These are phyloP conservation scores for Scorias spongiosa DNA, from an alignment of 2,329 filamentous ascomycete species.

Conservation along the genomic window DNA sequence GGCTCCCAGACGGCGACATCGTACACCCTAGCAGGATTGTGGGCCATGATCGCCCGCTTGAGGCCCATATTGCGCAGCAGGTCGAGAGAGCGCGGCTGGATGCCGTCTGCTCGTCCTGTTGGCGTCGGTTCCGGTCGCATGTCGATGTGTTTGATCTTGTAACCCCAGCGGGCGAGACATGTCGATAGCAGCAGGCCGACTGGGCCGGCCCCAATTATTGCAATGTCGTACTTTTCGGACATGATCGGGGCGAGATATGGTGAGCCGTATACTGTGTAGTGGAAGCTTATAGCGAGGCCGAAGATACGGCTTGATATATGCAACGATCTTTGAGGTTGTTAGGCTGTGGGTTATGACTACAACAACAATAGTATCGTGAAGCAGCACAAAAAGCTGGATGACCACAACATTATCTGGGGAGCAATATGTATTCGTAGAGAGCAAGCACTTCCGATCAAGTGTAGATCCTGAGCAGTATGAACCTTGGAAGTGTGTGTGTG, in stretches of 20 bases:
- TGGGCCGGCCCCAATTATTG: slow-evolving; percentile 80
- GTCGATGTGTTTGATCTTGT: slow-evolving; percentile 89
- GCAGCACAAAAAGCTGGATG: no score
- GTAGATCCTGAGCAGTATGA: no score
- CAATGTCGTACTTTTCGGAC: slow-evolving; percentile 46
- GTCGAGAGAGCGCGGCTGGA: slow-evolving; percentile 78
- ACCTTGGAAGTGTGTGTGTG: no score
- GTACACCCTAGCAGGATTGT: slow-evolving; percentile 74
- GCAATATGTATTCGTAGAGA: no score
- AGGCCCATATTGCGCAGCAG: slow-evolving; percentile 79
- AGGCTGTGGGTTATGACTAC: no score
- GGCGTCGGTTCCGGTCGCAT: slow-evolving; percentile 72
- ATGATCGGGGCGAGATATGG: background rate
- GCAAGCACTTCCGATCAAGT: no score
- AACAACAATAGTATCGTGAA: no score
- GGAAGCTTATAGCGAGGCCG: background rate
- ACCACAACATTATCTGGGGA: no score
- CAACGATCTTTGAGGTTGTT: no score
- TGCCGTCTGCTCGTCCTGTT: slow-evolving; percentile 79
- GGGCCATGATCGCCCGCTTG: slow-evolving; percentile 74
- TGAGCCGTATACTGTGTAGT: background rate
- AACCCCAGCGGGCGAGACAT: slow-evolving; percentile 80
- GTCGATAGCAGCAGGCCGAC: slow-evolving; percentile 79
- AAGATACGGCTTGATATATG: background rate
- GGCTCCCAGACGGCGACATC: slow-evolving; percentile 55